Conservation (phyloP, 495 filamentous ascomycete genomes). For the Xylaria intraflava region DNA sequence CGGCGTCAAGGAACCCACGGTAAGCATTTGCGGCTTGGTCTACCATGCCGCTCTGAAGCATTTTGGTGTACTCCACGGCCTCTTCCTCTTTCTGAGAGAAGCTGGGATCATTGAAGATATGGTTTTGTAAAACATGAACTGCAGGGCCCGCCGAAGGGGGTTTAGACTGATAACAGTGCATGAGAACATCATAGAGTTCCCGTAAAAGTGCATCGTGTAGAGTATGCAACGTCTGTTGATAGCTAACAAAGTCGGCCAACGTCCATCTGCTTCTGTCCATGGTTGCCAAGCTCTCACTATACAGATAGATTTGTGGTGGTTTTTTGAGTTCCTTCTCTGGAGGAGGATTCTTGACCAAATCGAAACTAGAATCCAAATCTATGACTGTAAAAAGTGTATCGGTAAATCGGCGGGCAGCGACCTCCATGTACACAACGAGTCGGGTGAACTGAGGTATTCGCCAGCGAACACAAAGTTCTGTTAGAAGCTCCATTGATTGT, state of each 20-base stretch:
- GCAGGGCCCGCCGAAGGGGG: slow-evolving; percentile 69
- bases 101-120: slow-evolving; percentile 70
- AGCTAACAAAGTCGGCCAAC: slow-evolving; percentile 64
- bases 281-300: slow-evolving; percentile 33
- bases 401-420: slow-evolving; percentile 73
- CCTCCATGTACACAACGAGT: slow-evolving; percentile 77
- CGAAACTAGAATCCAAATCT: slow-evolving; percentile 76
- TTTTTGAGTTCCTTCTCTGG: slow-evolving; percentile 50
- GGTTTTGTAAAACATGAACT: slow-evolving; percentile 75
- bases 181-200: slow-evolving; percentile 79
- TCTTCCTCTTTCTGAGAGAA: slow-evolving; percentile 67
- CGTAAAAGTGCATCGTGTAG: slow-evolving; percentile 78
- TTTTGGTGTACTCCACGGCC: slow-evolving; percentile 56
- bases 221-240: slow-evolving; percentile 65
- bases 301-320: slow-evolving; percentile 36
- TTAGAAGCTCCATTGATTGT: slow-evolving; percentile 72
- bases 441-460: slow-evolving; percentile 79
- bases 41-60: slow-evolving; percentile 65
- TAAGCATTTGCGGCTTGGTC: slow-evolving; percentile 70
- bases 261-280: slow-evolving; percentile 63
- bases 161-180: slow-evolving; percentile 85
- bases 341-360: slow-evolving; percentile 65
- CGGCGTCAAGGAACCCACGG: slow-evolving; percentile 58
- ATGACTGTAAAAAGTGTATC: slow-evolving; percentile 76
- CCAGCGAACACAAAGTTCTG: slow-evolving; percentile 83